Evolutionary conservation across 75 land plant species (phyloP), one percentile per base, ranked within the genome.

Genomic region (Larix kaempferi): DNA sequence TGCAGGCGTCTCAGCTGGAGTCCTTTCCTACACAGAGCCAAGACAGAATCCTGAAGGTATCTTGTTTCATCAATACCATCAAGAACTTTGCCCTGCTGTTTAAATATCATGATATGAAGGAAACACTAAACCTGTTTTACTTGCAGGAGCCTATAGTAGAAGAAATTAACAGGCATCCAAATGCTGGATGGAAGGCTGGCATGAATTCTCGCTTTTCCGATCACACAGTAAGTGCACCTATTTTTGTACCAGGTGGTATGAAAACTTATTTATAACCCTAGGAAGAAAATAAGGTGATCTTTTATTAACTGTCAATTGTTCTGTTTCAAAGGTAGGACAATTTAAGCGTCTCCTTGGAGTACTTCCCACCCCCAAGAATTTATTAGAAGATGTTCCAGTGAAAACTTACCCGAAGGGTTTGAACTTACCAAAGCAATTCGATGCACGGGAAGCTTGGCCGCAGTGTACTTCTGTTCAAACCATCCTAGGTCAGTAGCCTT

Each of bases 171-270:
- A 67, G 63, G 26, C 78, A 96, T 74, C 92, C 95, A 11, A 66
- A 74, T 27, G 95, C 99, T 63, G 88, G 91, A 56, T 97, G 99
- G 99, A 82, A 84, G 76, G 99, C 99, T 81, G 83, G 88, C 79
- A 77, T 85, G 77, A 94, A 88, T 78, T 78, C 86, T 7, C 88
- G 90, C 26, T 88, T 97, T 75, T 72, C 89, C 49, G 83, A 92
- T 77, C 81, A 89, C 83, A 89, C 95, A 26, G 98, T 96, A 80
- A 87, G 94, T 74, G 60, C 26, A 60, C 12, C 2, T 49, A 49
- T 49, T 49, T 61, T 33, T 17, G 6, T 73, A 27, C 25, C 54
- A 52, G 12, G 14, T 15, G 39, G 13, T 26, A 41, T 19, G 23
- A 57, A 72, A 55, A 3, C 62, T 17, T 74, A 14, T 25, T 74